phyloP scores from a whole-genome alignment of 306 rosid species.

The Nissolia schottii region DNA sequence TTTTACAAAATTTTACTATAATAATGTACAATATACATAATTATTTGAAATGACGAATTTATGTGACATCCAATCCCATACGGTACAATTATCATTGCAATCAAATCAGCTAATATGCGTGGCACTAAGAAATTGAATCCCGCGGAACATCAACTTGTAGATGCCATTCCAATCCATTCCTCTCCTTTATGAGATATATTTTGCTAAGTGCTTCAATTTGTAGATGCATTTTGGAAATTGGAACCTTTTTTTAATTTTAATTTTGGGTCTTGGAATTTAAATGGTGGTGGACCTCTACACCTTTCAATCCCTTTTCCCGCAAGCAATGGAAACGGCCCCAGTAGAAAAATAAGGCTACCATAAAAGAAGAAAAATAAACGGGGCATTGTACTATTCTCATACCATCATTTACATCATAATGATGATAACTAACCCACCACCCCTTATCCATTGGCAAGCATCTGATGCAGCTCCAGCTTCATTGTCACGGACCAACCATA shows the following conservation, averaged over 20 bases:
- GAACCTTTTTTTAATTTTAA: too few species aligned
- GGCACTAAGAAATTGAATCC: neutral
- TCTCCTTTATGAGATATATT: neutral
- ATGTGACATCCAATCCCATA: neutral
- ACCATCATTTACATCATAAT: slow-evolving; percentile 8
- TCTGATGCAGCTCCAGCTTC: slow-evolving; percentile 7
- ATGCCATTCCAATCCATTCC: neutral
- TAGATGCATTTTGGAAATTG: too few species aligned
- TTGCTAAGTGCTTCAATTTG: neutral
- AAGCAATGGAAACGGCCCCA: slow-evolving; percentile 16
- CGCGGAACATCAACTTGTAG: neutral
- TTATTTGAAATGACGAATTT: neutral
- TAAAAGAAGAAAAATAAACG: neutral
- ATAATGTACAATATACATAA: neutral
- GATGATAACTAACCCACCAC: too few species aligned
- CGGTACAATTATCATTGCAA: neutral
- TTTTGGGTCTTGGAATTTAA: neutral
- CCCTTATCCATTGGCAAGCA: slow-evolving; percentile 14
- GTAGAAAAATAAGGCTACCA: neutral
- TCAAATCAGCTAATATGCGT: neutral
- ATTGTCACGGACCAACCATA: neutral
- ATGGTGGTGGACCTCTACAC: slow-evolving; percentile 7
- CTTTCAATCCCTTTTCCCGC: slow-evolving; percentile 1
- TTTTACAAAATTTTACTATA: too few species aligned
- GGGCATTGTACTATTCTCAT: neutral